Base-by-base conservation (phyloP, 306 rosid species). In the Corylus avellana region DNA sequence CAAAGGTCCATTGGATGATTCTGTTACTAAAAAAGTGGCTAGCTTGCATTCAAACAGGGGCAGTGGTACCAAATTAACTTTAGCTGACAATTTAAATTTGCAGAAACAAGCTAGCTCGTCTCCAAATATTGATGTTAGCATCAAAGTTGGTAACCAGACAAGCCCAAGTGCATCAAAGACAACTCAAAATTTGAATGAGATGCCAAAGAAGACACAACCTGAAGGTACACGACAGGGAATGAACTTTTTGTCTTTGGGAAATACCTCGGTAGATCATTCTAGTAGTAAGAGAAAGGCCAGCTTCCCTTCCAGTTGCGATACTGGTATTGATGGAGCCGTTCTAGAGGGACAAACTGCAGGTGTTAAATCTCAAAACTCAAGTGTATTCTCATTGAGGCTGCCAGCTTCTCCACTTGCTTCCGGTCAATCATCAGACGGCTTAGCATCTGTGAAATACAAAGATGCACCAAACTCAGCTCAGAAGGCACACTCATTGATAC, bases 401-500 rank as follows among this genome's bases (percentile, higher is more conserved):
- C 83, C 81, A 59, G 49, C 56, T 66, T 76, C 85, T 82, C 78
- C 88, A 16, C 47, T 82, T 81, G 78, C 86, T 55, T 73, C 81
- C 8, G 77, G 63, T 63, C 90, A 83, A 71, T 80, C 87, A 68
- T 88, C 92, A 51, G 85, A 71, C 77, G 7, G 59, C 80, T 44
- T 78, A 46, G 82, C 82, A 75, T 81, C 92, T 73, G 75, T 82
- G 55, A 74, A 85, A 72, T 80, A 47, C 74, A 85, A 86, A 83
- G 86, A 79, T 63, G 79, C 82, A 9, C 74, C 86, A 78, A 83
- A 73, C 70, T 84, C 91, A 58, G 80, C 86, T 64, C 90, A 90
- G 79, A 91, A 78, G 84, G 87, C 91, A 51, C 78, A 88, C n/a
- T 83, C 80, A 47, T 91, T 96, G 3, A 91, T 93, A 32, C 82